Percentiles rank a stretch among this genome's conserved stretches.
These are phyloP conservation scores for Keithomyces neogunnii DNA, from an alignment of 2,329 filamentous ascomycete species.

Conservation along the genomic window DNA sequence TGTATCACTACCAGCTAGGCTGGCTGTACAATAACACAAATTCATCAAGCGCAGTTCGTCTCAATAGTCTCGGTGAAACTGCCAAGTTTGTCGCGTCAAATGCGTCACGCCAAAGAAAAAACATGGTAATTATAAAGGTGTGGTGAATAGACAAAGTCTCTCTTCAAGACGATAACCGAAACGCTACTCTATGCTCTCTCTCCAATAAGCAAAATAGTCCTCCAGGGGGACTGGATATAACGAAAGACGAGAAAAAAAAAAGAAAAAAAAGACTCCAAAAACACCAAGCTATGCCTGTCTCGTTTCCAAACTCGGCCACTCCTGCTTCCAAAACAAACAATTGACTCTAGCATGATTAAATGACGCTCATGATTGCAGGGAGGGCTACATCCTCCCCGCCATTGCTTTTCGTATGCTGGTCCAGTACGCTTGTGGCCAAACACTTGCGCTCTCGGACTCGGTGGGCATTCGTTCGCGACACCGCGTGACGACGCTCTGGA, in stretches of 20 bases:
- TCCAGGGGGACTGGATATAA: conserved; percentile 11
- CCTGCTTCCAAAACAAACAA: not conserved
- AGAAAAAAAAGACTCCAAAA: conserved; percentile 16
- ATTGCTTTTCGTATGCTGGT: conserved; percentile 47
- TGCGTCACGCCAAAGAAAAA: too few relatives aligned
- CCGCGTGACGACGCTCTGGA: conserved; percentile 52
- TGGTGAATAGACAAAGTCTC: too few relatives aligned
- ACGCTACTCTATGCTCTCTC: not conserved
- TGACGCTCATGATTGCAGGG: not conserved
- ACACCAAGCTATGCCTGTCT: conserved; percentile 17
- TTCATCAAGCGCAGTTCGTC: not conserved
- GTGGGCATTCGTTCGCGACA: conserved; percentile 51
- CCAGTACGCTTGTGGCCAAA: conserved; percentile 57
- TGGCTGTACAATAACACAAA: conserved; percentile 7
- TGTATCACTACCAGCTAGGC: conserved; percentile 3
- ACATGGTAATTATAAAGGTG: too few relatives aligned
- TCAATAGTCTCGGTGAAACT: too few relatives aligned
- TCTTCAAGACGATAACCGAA: not conserved
- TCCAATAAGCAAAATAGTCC: not conserved
- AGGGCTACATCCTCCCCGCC: conserved; percentile 19
- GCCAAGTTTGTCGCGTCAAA: too few relatives aligned
- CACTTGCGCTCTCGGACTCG: conserved; percentile 44
- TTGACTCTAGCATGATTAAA: too few relatives aligned
- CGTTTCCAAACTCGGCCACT: not conserved
- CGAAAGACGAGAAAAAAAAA: conserved; percentile 15